These are phyloP conservation scores for Linnemannia exigua DNA, from an alignment of 192 early-diverging fungal genomes.

Conservation along the genomic window DNA sequence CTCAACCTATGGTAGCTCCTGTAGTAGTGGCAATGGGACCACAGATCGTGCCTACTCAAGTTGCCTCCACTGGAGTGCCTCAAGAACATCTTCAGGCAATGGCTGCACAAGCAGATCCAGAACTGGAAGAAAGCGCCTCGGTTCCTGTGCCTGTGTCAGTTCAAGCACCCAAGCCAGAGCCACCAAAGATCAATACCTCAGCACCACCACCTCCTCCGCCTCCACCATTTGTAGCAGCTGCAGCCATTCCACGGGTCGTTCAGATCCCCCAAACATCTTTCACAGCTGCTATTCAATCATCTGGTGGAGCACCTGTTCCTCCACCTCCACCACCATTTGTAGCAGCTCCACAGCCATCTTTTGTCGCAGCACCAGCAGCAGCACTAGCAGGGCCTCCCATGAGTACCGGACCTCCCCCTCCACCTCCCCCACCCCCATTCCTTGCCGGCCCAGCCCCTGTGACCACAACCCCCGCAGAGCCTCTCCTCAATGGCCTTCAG, in stretches of 20 bases:
- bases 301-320: slow-evolving; percentile 6
- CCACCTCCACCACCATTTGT: slow-evolving; percentile 23
- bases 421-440: slow-evolving; percentile 17
- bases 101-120: not conserved
- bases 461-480: not conserved
- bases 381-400: not conserved
- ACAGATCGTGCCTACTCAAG: not conserved
- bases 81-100: slow-evolving; percentile 19
- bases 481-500: slow-evolving; percentile 24
- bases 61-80: not conserved
- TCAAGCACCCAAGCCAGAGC: not conserved
- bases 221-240: slow-evolving; percentile 6
- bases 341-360: not conserved
- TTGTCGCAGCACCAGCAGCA: not conserved
- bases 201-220: slow-evolving; percentile 46
- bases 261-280: not conserved
- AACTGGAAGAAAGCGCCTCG: not conserved
- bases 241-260: not conserved
- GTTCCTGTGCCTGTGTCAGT: not conserved
- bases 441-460: slow-evolving; percentile 17
- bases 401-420: slow-evolving; percentile 14
- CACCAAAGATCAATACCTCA: not conserved
- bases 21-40: not conserved
- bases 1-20: not conserved
- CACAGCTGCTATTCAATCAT: not conserved